Percentiles rank a stretch among this genome's conserved stretches.
Conservation (phyloP, 495 filamentous ascomycete species). For the Terfezia boudieri region DNA sequence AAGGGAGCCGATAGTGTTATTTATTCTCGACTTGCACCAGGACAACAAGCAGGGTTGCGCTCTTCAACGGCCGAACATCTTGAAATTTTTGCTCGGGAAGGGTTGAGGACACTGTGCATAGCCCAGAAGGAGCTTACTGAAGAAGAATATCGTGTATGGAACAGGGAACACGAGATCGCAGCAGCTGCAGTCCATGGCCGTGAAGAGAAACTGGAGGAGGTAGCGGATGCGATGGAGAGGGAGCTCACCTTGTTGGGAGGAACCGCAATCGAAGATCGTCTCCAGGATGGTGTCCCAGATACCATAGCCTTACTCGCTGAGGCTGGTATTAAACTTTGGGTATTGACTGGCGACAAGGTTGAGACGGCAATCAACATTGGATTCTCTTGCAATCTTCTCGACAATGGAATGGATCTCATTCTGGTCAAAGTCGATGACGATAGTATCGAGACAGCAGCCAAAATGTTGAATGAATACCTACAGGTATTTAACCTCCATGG, state of each 20-base stretch:
- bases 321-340: constrained; percentile 99
- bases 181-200: constrained; percentile 64
- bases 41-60: constrained; percentile 68
- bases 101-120: constrained; percentile 83
- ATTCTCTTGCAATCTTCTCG: constrained; percentile 92
- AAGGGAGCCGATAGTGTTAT: constrained; percentile 97
- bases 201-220: constrained; percentile 81
- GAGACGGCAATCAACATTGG: constrained; percentile 99
- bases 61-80: constrained; percentile 74
- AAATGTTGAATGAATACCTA: constrained; percentile 51
- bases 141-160: constrained; percentile 72
- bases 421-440: constrained; percentile 69
- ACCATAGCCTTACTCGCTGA: constrained; percentile 81
- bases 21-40: constrained; percentile 69
- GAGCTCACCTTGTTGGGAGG: constrained; percentile 78
- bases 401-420: constrained; percentile 95
- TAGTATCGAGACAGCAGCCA: constrained; percentile 36
- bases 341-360: constrained; percentile 94
- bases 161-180: constrained; percentile 64
- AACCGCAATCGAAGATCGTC: constrained; percentile 91
- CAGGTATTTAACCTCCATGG: constrained; percentile 55
- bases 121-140: constrained; percentile 68
- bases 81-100: constrained; percentile 90
- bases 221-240: constrained; percentile 76
- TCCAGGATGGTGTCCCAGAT: constrained; percentile 94